Evolutionary conservation across 768 basidiomycete genomes (phyloP), one percentile per base, ranked within the genome.

Genomic region (Tricholoma terreum): DNA sequence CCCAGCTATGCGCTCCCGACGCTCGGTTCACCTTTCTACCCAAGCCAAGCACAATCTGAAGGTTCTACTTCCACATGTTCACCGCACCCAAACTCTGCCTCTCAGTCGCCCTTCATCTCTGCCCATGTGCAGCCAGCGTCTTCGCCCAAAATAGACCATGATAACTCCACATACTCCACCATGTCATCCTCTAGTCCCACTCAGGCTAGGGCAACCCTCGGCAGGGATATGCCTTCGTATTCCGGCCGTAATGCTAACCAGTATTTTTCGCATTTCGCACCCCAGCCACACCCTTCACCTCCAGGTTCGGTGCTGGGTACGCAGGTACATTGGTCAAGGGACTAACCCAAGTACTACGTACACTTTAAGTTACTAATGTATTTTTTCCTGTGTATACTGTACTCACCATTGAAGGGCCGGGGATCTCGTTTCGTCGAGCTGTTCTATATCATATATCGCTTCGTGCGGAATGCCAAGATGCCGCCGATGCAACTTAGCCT

Each of bases 21-120:
- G 14, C 75, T 85, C 36, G 83, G 69, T 59, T 76, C 83, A 8
- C 80, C 85, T 10, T 86, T 84, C 70, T 83, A 76, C 67, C 85
- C 85, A 19, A 60, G 62, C 42, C 71, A 73, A 53, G 66, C 67
- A 50, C 67, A 71, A 55, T 35, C 71, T 6, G 70, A 74, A 52
- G 65, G 70, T 21, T 64, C 65, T 53, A 69, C 70, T 57, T 62
- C 73, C 15, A 63, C 65, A 38, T 63, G 73, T 48, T 66, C 73
- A 52, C 61, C 62, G 21, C 63, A 51, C 50, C 57, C 56, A 4
- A 54, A 63, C 42, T 43, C 62, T n/a, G 48, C 60, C 2, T 51
- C 62, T 6, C 69, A 72, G 19, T 64, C 76, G 27, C 65, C 71
- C 15, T 61, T 60, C 56, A 55, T 33, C 24, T 40, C 57, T 66